A percentile compares a stretch with the other conserved stretches of the same genome.
phyloP scores from a whole-genome alignment of 768 basidiomycete genomes.

The Panellus pusillus region DNA sequence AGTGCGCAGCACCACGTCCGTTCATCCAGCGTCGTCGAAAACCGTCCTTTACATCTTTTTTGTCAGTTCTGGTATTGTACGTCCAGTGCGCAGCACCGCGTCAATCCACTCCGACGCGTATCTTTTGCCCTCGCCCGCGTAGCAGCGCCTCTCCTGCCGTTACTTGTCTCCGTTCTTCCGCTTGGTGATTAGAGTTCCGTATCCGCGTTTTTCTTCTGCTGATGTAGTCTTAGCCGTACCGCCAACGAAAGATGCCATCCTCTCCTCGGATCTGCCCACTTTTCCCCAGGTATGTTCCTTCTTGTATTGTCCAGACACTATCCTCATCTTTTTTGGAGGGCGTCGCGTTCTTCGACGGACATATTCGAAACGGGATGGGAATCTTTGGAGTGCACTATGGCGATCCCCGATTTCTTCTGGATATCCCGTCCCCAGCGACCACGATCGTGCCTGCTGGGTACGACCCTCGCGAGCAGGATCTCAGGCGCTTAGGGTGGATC shows the following conservation, averaged over 20 bases:
- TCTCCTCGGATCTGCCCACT: neutral
- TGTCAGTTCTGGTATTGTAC: too few relatives aligned
- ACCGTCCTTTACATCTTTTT: slow-evolving; percentile 4
- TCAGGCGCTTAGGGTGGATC: slow-evolving; percentile 12
- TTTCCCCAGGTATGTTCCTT: slow-evolving; percentile 10
- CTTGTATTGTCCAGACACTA: neutral
- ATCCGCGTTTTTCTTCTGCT: neutral
- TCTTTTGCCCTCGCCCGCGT: neutral
- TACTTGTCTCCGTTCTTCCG: neutral
- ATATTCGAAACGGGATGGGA: slow-evolving; percentile 8
- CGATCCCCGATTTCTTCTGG: slow-evolving; percentile 10
- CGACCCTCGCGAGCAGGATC: slow-evolving; percentile 1
- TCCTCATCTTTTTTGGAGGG: neutral
- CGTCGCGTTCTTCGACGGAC: slow-evolving; percentile 9
- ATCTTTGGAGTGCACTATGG: slow-evolving; percentile 19
- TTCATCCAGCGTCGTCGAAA: neutral
- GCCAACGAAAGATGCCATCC: slow-evolving; percentile 9
- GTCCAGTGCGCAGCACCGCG: slow-evolving; percentile 7
- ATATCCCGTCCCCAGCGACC: slow-evolving; percentile 7
- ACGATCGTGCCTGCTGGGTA: slow-evolving; percentile 8
- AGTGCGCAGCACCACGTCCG: slow-evolving; percentile 13
- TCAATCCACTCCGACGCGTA: neutral
- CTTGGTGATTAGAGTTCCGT: neutral
- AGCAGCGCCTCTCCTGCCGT: neutral
- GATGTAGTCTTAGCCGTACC: neutral